Conservation (phyloP, 2,329 filamentous ascomycete species). For the Grosmannia clavigera region DNA sequence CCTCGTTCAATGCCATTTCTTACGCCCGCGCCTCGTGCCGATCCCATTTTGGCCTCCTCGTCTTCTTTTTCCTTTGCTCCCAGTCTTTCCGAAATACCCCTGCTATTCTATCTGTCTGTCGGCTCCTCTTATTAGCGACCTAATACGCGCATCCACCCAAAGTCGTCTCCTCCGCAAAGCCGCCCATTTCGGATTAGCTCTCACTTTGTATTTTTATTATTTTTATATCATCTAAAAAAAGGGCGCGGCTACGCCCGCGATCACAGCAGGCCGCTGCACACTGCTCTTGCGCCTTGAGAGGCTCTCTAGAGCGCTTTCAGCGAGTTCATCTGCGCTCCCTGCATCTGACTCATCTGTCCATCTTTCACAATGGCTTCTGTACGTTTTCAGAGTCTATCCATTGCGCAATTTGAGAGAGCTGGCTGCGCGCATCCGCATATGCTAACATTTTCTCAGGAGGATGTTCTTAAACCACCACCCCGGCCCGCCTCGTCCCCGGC, state of each 20-base stretch:
- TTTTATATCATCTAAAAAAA: not conserved
- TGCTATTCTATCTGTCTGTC: not conserved
- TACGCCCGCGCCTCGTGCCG: not conserved
- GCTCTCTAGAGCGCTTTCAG: not conserved
- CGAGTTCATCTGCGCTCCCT: not conserved
- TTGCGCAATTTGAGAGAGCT: not conserved
- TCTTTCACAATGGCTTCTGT: conserved; percentile 2
- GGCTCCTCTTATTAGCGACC: not conserved
- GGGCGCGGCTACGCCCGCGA: not conserved
- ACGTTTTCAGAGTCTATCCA: not conserved
- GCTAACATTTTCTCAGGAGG: conserved; percentile 1
- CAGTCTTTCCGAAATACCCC: not conserved
- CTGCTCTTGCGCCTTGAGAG: not conserved
- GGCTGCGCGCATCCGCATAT: not conserved
- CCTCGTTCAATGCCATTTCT: not conserved
- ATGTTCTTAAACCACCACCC: conserved; percentile 8
- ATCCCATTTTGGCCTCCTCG: not conserved
- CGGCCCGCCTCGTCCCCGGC: conserved; percentile 12
- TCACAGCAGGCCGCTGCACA: not conserved
- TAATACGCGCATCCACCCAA: not conserved
- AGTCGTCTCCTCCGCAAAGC: not conserved
- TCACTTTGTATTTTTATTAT: not conserved
- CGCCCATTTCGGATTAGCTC: not conserved
- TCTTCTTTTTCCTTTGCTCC: not conserved
- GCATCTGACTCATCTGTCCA: not conserved